phyloP scores from a whole-genome alignment of 352 stramenopile genomes.

The Pythium plurisporium region DNA sequence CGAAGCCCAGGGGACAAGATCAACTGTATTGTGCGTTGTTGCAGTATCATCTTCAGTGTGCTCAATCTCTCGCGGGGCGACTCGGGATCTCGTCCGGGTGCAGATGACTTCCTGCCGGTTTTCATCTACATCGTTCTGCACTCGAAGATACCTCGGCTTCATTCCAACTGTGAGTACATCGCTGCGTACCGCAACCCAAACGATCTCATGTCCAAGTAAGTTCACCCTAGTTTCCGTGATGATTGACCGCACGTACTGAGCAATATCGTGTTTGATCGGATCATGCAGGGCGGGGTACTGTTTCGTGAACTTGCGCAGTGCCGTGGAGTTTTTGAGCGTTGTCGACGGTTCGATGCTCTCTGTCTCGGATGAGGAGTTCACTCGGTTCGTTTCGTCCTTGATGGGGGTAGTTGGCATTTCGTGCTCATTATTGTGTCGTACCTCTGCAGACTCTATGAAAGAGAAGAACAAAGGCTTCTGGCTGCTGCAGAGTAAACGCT shows the following conservation, averaged over 20 bases:
- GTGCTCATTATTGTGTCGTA: neutral
- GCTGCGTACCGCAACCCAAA: conserved; percentile 81
- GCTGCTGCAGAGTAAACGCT: neutral
- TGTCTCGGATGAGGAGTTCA: conserved; percentile 76
- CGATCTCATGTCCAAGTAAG: conserved; percentile 88
- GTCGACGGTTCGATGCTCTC: conserved; percentile 82
- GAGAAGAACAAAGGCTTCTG: conserved; percentile 12
- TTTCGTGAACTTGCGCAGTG: conserved; percentile 89
- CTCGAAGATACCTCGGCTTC: conserved; percentile 79
- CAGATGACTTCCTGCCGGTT: conserved; percentile 90
- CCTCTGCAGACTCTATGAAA: conserved; percentile 14
- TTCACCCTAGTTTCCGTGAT: neutral
- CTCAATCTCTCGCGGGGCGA: conserved; percentile 77
- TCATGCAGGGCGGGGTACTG: conserved; percentile 79
- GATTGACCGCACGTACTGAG: neutral
- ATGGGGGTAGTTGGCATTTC: neutral
- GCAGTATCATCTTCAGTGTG: conserved; percentile 88
- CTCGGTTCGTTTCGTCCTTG: conserved; percentile 32
- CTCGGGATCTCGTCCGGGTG: conserved; percentile 54
- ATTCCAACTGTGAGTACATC: conserved; percentile 92
- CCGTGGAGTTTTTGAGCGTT: conserved; percentile 88
- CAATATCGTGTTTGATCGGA: neutral
- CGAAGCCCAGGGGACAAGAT: conserved; percentile 88
- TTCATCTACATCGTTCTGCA: conserved; percentile 93
- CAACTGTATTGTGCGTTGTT: conserved; percentile 85